Evolutionary conservation across 2,329 filamentous ascomycete species (phyloP).

Genomic region (Aspergillus luchuensis): DNA sequence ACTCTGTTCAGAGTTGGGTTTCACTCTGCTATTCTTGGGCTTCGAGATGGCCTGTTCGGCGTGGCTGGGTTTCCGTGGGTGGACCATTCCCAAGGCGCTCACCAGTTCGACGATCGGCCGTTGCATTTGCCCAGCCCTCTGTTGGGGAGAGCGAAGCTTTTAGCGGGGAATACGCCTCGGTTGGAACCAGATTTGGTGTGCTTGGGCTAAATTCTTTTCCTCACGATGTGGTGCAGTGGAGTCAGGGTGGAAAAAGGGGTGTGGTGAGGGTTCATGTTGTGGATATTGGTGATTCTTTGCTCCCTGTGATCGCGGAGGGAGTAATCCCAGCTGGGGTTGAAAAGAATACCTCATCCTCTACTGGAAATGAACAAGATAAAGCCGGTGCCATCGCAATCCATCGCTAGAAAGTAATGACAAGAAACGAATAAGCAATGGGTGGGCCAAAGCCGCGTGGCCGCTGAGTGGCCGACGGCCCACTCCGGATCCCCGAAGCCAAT

Average conservation of each 20-base stretch:
- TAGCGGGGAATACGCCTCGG: neutral
- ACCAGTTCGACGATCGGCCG: constrained; percentile 1
- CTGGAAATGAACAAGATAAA: too few relatives aligned
- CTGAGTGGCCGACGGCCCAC: constrained; percentile 6
- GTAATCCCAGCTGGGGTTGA: too few relatives aligned
- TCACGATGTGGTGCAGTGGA: neutral
- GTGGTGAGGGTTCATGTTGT: too few relatives aligned
- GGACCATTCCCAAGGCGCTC: neutral
- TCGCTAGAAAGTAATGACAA: neutral
- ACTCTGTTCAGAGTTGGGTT: neutral
- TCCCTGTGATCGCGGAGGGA: too few relatives aligned
- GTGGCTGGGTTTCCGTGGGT: neutral
- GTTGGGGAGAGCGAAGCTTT: neutral
- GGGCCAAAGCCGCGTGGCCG: constrained; percentile 9
- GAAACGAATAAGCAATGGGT: neutral
- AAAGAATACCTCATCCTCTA: too few relatives aligned
- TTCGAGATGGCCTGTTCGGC: neutral
- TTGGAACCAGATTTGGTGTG: neutral
- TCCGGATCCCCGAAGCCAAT: neutral
- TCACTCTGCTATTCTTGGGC: neutral
- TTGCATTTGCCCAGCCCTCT: neutral
- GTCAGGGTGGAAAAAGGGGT: neutral
- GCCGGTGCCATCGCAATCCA: neutral
- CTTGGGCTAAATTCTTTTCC: constrained; percentile 8
- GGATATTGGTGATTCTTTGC: too few relatives aligned